Conservation (phyloP, 768 basidiomycete genomes). For the Pulveroboletus frians region DNA sequence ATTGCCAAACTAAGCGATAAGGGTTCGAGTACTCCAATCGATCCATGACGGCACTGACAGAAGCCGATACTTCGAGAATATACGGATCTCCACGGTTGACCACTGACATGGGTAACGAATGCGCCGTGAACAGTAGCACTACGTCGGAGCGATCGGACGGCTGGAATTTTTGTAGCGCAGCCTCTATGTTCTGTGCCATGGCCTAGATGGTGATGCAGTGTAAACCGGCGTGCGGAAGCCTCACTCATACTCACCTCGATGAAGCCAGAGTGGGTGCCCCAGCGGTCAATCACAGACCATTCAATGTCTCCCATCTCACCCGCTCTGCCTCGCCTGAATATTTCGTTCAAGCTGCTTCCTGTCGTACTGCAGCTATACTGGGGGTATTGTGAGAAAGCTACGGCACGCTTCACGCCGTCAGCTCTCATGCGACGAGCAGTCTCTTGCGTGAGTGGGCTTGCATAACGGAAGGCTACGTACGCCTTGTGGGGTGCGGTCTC, state of each 20-base stretch:
- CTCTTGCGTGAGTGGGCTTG: conserved; percentile 79
- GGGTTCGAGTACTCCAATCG: conserved; percentile 75
- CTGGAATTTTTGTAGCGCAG: conserved; percentile 75
- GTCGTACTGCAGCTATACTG: conserved; percentile 99
- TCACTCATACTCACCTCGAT: conserved; percentile 67
- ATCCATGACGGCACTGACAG: conserved; percentile 91
- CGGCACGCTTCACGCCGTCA: conserved; percentile 87
- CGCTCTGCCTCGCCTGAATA: conserved; percentile 61
- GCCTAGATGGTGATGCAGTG: conserved; percentile 47
- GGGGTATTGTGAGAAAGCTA: conserved; percentile 98
- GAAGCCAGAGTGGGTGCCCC: conserved; percentile 94
- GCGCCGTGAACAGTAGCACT: conserved; percentile 92
- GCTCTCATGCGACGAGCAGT: conserved; percentile 77
- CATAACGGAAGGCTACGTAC: conserved; percentile 95
- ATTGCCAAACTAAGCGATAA: conserved; percentile 96
- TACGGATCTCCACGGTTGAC: conserved; percentile 99
- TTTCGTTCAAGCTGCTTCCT: conserved; percentile 93
- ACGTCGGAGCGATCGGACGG: conserved; percentile 63
- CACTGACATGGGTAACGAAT: conserved; percentile 96
- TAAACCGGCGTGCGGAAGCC: neutral
- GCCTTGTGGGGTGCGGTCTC: conserved; percentile 91
- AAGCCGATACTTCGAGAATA: conserved; percentile 88
- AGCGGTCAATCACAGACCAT: conserved; percentile 98
- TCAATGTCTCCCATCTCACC: conserved; percentile 66
- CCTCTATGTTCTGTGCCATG: conserved; percentile 82